Percentiles rank a stretch among this genome's conserved stretches.
Evolutionary conservation across 192 early-diverging fungal species (phyloP).

Genomic region (Mortierella alpina): DNA sequence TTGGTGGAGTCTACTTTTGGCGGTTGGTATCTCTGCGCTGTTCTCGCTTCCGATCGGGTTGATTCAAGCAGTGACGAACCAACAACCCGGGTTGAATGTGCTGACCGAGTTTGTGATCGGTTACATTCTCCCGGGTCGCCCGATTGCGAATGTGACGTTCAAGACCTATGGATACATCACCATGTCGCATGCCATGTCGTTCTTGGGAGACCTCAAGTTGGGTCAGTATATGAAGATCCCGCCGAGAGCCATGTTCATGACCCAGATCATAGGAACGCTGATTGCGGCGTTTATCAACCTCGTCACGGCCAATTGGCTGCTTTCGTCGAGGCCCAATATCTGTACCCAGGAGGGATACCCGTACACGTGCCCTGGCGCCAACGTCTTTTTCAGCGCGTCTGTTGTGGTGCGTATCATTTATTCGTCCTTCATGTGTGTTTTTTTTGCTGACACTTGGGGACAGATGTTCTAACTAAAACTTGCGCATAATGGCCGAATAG

Average conservation of each 20-base stretch:
- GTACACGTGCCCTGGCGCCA: constrained; percentile 64
- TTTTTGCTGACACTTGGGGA: too few species aligned
- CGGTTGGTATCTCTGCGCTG: constrained; percentile 54
- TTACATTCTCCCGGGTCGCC: constrained; percentile 67
- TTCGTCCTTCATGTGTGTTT: too few species aligned
- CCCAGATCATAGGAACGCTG: constrained; percentile 70
- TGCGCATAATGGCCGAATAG: too few species aligned
- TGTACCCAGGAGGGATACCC: constrained; percentile 59
- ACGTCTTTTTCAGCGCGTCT: constrained; percentile 68
- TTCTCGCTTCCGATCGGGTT: constrained; percentile 71
- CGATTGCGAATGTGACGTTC: constrained; percentile 68
- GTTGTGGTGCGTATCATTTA: constrained; percentile 34
- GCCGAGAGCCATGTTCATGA: constrained; percentile 70
- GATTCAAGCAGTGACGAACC: constrained; percentile 67
- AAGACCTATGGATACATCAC: constrained; percentile 71
- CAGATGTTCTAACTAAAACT: too few species aligned
- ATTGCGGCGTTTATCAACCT: constrained; percentile 61
- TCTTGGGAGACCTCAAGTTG: constrained; percentile 81
- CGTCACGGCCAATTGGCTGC: constrained; percentile 57
- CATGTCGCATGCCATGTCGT: constrained; percentile 80
- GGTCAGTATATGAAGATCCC: constrained; percentile 83
- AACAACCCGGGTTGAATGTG: constrained; percentile 65
- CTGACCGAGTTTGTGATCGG: constrained; percentile 69
- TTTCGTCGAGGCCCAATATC: constrained; percentile 57
- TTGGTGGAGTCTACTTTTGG: constrained; percentile 64